Percentiles rank a stretch among this genome's conserved stretches.
phyloP scores from a whole-genome alignment of 345 rosid genomes.

The Citrus medica region DNA sequence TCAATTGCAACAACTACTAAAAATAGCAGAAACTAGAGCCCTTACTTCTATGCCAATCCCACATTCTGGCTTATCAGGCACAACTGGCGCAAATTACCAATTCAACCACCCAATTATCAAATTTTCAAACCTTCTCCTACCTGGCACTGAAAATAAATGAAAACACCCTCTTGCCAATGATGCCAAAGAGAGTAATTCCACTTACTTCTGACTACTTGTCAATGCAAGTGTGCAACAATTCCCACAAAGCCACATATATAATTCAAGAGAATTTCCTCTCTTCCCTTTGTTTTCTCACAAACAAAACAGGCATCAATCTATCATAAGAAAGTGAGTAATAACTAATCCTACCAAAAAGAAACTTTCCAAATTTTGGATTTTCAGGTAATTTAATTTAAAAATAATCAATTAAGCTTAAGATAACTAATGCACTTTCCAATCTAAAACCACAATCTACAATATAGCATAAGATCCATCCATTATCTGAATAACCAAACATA shows the following conservation, averaged over 20 bases:
- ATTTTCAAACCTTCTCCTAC: background rate
- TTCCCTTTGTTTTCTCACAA: background rate
- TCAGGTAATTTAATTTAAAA: background rate
- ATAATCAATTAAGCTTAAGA: background rate
- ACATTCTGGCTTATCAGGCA: no score
- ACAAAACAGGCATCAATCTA: background rate
- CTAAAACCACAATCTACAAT: background rate
- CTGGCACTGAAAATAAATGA: background rate
- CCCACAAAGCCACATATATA: background rate
- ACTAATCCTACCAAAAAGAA: background rate
- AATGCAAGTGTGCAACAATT: background rate
- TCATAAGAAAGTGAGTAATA: background rate
- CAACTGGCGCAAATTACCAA: background rate
- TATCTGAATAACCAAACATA: conserved; percentile 5
- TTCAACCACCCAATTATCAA: background rate
- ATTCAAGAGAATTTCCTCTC: background rate
- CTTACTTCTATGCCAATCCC: background rate
- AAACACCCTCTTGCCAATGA: background rate
- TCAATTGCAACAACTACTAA: background rate
- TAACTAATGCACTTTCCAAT: background rate
- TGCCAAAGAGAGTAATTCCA: background rate
- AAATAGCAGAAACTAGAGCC: background rate
- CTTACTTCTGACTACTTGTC: background rate
- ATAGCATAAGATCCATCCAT: conserved; percentile 8
- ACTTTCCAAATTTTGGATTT: background rate